phyloP scores from a whole-genome alignment of 805 yeast genomes.

The Wickerhamomyces ciferrii region DNA sequence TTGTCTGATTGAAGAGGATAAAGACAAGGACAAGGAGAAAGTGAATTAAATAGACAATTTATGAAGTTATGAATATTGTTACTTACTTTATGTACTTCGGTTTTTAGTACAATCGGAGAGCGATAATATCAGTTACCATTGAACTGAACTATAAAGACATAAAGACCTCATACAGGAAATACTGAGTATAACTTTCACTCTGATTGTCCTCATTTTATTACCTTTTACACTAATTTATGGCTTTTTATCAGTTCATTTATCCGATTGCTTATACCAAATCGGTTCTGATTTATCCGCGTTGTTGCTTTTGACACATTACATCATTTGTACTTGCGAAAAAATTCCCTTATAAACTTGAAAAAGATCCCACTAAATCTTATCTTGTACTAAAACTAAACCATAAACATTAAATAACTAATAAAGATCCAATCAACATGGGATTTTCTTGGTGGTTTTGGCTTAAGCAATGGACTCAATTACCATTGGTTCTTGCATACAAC shows the following conservation, averaged over 20 bases:
- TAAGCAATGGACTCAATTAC: not conserved
- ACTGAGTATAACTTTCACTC: too few relatives aligned
- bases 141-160: too few relatives aligned
- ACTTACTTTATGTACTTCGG: not conserved
- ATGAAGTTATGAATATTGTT: not conserved
- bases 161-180: too few relatives aligned
- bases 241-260: too few relatives aligned
- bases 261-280: not conserved
- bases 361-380: not conserved
- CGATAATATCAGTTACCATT: too few relatives aligned
- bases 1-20: constrained; percentile 12
- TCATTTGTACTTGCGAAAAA: not conserved
- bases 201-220: too few relatives aligned
- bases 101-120: too few relatives aligned
- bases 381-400: too few relatives aligned
- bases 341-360: too few relatives aligned
- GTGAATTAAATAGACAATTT: not conserved
- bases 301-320: not conserved
- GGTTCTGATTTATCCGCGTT: not conserved
- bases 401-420: too few relatives aligned
- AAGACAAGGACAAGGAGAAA: not conserved
- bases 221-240: too few relatives aligned
- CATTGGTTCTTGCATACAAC: not conserved
- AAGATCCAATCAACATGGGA: not conserved
- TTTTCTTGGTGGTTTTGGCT: not conserved